phyloP scores from a whole-genome alignment of 1,284 basidiomycete species.

The Inonotus hispidus region DNA sequence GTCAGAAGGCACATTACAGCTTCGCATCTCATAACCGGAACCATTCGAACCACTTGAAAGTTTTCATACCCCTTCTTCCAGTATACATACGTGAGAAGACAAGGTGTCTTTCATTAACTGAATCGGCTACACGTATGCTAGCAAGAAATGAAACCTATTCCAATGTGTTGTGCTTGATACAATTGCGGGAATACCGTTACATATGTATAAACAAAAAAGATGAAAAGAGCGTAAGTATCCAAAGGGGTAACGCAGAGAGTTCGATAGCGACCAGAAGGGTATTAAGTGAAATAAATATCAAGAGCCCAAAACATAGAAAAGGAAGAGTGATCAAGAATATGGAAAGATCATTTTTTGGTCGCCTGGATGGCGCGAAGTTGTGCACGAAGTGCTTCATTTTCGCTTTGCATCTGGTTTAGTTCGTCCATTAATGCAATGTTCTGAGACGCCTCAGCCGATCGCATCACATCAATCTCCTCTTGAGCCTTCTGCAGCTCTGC shows the following conservation, averaged over 20 bases:
- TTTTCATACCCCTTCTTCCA: not conserved
- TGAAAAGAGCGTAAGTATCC: constrained; percentile 5
- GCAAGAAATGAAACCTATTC: not conserved
- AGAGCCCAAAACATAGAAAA: not conserved
- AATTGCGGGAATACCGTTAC: constrained; percentile 11
- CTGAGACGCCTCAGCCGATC: constrained; percentile 61
- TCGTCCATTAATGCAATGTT: constrained; percentile 70
- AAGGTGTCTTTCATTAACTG: not conserved
- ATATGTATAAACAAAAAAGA: constrained; percentile 17
- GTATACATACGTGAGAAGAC: not conserved
- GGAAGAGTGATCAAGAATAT: not conserved
- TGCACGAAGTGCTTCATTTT: constrained; percentile 62
- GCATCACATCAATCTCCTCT: constrained; percentile 54
- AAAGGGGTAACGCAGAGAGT: not conserved
- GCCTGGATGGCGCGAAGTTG: constrained; percentile 50
- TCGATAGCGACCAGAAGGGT: not conserved
- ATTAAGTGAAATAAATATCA: not conserved
- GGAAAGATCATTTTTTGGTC: constrained; percentile 8
- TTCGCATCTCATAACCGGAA: not conserved
- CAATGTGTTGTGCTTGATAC: constrained; percentile 8
- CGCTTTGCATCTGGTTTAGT: constrained; percentile 70
- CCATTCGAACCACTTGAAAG: not conserved
- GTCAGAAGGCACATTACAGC: not conserved
- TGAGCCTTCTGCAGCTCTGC: constrained; percentile 39
- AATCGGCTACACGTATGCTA: constrained; percentile 1